Evolutionary conservation across 768 basidiomycete genomes (phyloP), one percentile per base, ranked within the genome.

Genomic region (Favolaschia claudopus): DNA sequence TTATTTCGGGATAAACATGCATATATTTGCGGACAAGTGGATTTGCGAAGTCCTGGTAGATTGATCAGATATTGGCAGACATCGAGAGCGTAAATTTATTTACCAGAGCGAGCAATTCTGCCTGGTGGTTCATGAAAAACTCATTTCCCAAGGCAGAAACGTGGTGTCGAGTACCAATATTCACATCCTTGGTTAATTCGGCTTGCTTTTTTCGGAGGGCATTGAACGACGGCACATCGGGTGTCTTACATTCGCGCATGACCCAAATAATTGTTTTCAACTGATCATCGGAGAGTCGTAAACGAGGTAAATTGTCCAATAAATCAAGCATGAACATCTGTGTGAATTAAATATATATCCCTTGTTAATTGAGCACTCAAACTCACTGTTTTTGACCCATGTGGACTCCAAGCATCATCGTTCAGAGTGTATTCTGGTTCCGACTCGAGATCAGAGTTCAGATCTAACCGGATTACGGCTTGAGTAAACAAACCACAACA

Each of bases 241-340:
- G 66, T 39, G 69, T 69, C 7, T 69, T 66, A 36, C 66, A 70
- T 51, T 75, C 66, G 4, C 59, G 58, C 73, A 76, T 73, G 3
- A 67, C 66, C 73, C 72, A 76, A 1, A 76, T 49, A 44, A 76
- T 67, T 7, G 62, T 27, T 36, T 71, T 68, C 17, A 77, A 39
- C 14, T 74, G 75, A 45, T 71, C 68, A 43, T 70, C 68, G 8
- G 76, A 76, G 1, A 77, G 64, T 0, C 74, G 66, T 5, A 72
- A 64, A 12, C 69, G 67, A 1, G 73, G 76, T 1, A 74, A 52
- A 44, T 70, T 72, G 50, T 76, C 75, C 0, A 76, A 48, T 6
- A 73, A n/a, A 38, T 76, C 73, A 13, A 75, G 65, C 44, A 74
- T 54, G 15, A 54, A 54, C 33, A 36, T 37, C 42, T 37, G 52